A percentile compares a stretch with the other conserved stretches of the same genome.
Evolutionary conservation across 2,329 filamentous ascomycete genomes (phyloP).

Genomic region (Phyllosticta capitalensis): DNA sequence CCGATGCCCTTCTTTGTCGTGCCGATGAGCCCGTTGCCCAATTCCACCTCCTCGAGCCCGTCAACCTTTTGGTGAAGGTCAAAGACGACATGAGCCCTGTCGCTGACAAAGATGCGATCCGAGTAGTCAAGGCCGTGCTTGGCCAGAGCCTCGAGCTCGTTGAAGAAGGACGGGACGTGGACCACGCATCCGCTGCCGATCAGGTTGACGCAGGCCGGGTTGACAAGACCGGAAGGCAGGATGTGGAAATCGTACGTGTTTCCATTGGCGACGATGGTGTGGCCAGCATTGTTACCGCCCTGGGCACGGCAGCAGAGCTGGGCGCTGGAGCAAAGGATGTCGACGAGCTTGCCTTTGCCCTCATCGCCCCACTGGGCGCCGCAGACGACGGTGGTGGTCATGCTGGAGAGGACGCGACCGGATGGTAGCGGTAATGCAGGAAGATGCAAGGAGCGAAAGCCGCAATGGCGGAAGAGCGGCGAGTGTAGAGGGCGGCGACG

Average conservation of each 20-base stretch:
- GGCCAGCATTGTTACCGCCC: constrained; percentile 51
- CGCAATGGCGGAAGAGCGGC: neutral
- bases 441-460: neutral
- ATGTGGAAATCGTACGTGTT: constrained; percentile 37
- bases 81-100: constrained; percentile 55
- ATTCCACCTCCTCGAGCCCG: constrained; percentile 53
- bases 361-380: constrained; percentile 54
- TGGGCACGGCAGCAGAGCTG: constrained; percentile 50
- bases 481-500: constrained; percentile 5
- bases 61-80: constrained; percentile 59
- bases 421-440: neutral
- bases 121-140: constrained; percentile 50
- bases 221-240: constrained; percentile 56
- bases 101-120: constrained; percentile 53
- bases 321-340: constrained; percentile 43
- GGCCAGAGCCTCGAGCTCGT: constrained; percentile 52
- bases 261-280: constrained; percentile 35
- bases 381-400: constrained; percentile 49
- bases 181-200: constrained; percentile 56
- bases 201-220: constrained; percentile 60
- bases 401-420: constrained; percentile 13
- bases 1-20: constrained; percentile 44
- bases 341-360: constrained; percentile 52
- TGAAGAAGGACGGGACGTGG: constrained; percentile 58
- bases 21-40: constrained; percentile 39